Evolutionary conservation across 129 eudicot species (phyloP), one percentile per base, ranked within the genome.

Genomic region (Cynara cardunculus): DNA sequence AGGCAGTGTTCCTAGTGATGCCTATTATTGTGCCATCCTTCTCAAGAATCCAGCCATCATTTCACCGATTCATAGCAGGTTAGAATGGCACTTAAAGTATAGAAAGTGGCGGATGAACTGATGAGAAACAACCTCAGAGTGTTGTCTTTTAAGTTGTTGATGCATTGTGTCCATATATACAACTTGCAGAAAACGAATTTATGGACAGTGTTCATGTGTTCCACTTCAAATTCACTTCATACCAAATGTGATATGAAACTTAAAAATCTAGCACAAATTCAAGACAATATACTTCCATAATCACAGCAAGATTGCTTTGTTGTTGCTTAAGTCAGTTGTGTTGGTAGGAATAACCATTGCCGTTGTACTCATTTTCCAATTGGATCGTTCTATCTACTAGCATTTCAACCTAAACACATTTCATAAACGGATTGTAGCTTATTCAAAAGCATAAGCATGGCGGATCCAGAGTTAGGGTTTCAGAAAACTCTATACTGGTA

Each of bases 391-490:
- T 32, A 71, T 12, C 61, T 34, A 80, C 56, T 32, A 61, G 21
- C 80, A 76, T 10, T 72, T 72, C 61, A 72, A 70, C 74, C 74
- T 34, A 72, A 0, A 46, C 53, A 71, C 0, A 13, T 71, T 71
- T 35, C 56, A 75, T 28, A 71, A 37, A 7, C 4, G 11, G 9
- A 53, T n/a, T 49, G 10, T 49, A 49, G 62, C 21, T 49, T 49
- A 21, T 49, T 12, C 7, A 49, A 16, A 49, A 14, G n/a, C 62
- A 41, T 41, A 32, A 41, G 2, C 65, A 73, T 73, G 13, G 2
- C 22, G 25, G 74, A 67, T 22, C 35, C 59, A 46, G 53, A 49
- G 14, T 68, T 70, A 56, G 77, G 62, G 22, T 41, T 71, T 71
- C 59, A 80, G 14, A 16, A 78, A 68, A 44, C 44, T 68, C 75